Evolutionary conservation across 2,329 filamentous ascomycete species (phyloP).

Genomic region (Paramyrothecium sp.): DNA sequence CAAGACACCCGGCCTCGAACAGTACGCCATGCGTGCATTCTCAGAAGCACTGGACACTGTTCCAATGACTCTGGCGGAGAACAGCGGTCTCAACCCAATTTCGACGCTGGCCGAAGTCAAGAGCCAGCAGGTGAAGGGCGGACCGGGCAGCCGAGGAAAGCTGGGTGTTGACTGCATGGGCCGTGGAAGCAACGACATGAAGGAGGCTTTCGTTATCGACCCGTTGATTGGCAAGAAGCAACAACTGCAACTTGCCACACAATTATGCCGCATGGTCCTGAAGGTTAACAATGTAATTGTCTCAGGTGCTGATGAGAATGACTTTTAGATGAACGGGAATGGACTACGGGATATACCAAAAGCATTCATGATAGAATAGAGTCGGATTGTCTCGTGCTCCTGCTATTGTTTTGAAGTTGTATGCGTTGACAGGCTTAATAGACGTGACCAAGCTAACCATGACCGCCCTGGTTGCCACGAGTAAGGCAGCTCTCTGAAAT

Average conservation of each 20-base stretch:
- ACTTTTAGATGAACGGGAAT: slow-evolving; percentile 60
- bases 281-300: slow-evolving; percentile 98
- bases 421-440: background rate
- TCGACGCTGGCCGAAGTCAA: slow-evolving; percentile 94
- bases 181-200: slow-evolving; percentile 94
- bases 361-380: slow-evolving; percentile 10
- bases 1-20: slow-evolving; percentile 94
- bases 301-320: slow-evolving; percentile 80
- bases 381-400: background rate
- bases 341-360: slow-evolving; percentile 21
- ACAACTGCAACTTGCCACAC: slow-evolving; percentile 92
- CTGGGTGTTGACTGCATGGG: slow-evolving; percentile 98
- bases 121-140: slow-evolving; percentile 87
- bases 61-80: slow-evolving; percentile 95
- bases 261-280: slow-evolving; percentile 96
- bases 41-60: slow-evolving; percentile 90
- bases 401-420: background rate
- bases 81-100: slow-evolving; percentile 93
- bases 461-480: too few species aligned
- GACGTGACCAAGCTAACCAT: too few species aligned
- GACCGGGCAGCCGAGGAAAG: slow-evolving; percentile 47
- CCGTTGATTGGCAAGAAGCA: slow-evolving; percentile 97
- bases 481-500: background rate
- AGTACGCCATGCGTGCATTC: slow-evolving; percentile 99
- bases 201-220: slow-evolving; percentile 96